Conservation (phyloP, 371 early-diverging fungal species). For the Mucor saturninus region DNA sequence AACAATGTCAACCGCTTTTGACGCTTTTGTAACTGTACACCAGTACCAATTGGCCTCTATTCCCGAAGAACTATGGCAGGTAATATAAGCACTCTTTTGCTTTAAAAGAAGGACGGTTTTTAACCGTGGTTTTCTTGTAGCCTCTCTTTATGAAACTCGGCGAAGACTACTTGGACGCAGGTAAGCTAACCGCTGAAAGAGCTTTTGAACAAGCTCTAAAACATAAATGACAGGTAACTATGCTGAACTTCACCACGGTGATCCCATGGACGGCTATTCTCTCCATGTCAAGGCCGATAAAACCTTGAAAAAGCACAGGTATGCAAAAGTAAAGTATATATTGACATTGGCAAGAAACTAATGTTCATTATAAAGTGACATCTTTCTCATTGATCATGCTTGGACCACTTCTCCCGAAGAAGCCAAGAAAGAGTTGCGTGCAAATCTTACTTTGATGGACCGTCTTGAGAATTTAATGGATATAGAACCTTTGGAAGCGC, state of each 20-base stretch:
- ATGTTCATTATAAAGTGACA: constrained; percentile 42
- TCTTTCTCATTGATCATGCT: constrained; percentile 73
- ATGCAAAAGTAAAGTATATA: neutral
- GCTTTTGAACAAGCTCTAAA: no score
- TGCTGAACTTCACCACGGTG: constrained; percentile 64
- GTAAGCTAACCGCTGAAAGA: constrained; percentile 20
- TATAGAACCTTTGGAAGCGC: constrained; percentile 55
- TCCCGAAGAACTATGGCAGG: constrained; percentile 67
- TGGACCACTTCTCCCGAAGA: constrained; percentile 73
- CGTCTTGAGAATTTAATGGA: constrained; percentile 70
- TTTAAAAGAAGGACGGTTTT: neutral
- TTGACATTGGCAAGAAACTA: neutral
- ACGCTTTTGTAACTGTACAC: constrained; percentile 63
- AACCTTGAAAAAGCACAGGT: constrained; percentile 60
- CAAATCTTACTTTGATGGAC: constrained; percentile 59
- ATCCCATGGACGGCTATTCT: constrained; percentile 58
- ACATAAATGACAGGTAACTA: constrained; percentile 29
- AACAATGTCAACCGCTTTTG: constrained; percentile 42
- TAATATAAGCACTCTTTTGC: constrained; percentile 14
- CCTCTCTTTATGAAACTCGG: constrained; percentile 65
- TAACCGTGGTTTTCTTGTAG: constrained; percentile 24
- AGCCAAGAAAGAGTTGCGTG: constrained; percentile 56
- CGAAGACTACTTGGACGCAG: constrained; percentile 67
- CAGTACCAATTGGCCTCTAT: constrained; percentile 63
- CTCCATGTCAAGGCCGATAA: constrained; percentile 60